phyloP scores from a whole-genome alignment of 2,329 filamentous ascomycete species.

The Laburnicola sp. region DNA sequence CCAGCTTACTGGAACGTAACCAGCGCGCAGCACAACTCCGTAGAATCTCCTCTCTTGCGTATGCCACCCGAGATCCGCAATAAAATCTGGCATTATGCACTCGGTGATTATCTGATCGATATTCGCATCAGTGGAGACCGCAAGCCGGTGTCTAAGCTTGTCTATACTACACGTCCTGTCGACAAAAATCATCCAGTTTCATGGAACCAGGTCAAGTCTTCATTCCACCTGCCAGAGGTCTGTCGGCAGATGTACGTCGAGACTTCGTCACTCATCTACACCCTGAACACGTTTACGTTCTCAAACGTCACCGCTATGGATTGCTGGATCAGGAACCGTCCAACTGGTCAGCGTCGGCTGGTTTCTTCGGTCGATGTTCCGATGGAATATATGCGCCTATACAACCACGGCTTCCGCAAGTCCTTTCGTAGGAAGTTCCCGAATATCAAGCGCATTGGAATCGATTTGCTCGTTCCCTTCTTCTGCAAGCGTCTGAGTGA shows the following conservation, averaged over 20 bases:
- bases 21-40: background rate
- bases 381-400: slow-evolving; percentile 9
- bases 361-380: slow-evolving; percentile 17
- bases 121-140: background rate
- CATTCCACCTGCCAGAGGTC: slow-evolving; percentile 9
- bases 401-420: slow-evolving; percentile 12
- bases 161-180: background rate
- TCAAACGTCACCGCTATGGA: slow-evolving; percentile 1
- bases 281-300: slow-evolving; percentile 14
- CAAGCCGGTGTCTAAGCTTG: background rate
- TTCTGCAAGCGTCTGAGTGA: background rate
- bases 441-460: slow-evolving; percentile 11
- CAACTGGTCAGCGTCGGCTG: slow-evolving; percentile 10
- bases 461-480: slow-evolving; percentile 8
- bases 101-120: background rate
- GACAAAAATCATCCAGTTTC: background rate
- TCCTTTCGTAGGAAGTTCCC: slow-evolving; percentile 14
- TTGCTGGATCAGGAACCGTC: slow-evolving; percentile 14
- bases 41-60: slow-evolving; percentile 10
- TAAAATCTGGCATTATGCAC: slow-evolving; percentile 8
- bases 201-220: background rate
- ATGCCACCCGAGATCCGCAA: slow-evolving; percentile 16
- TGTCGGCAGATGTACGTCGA: slow-evolving; percentile 20
- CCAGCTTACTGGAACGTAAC: background rate
- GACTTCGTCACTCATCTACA: slow-evolving; percentile 13